Conservation (phyloP, 352 stramenopile genomes). For the Phytophthora europaea region DNA sequence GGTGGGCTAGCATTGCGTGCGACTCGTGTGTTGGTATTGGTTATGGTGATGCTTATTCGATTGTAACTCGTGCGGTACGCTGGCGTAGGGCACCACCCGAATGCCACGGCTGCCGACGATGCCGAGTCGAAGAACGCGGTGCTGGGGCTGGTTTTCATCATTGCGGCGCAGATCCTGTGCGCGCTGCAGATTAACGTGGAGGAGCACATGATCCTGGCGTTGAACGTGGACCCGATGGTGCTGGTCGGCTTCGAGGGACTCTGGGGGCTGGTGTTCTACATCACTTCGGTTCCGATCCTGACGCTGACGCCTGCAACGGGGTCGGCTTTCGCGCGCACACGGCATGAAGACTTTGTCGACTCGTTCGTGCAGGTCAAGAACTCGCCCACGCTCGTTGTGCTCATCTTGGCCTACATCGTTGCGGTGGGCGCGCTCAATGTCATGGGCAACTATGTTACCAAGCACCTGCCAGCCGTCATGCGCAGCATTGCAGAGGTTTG, state of each 20-base stretch:
- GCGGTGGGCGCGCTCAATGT: conserved; percentile 86
- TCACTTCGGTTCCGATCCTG: conserved; percentile 75
- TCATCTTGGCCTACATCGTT: conserved; percentile 75
- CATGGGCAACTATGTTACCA: conserved; percentile 88
- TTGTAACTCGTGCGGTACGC: no score
- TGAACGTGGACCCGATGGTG: conserved; percentile 90
- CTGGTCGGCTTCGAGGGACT: conserved; percentile 90
- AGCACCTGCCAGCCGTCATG: conserved; percentile 87
- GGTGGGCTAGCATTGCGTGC: no score
- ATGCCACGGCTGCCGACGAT: conserved; percentile 21
- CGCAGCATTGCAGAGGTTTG: conserved; percentile 76
- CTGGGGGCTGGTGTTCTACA: conserved; percentile 88
- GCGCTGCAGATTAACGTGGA: conserved; percentile 92
- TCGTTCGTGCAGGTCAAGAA: conserved; percentile 81
- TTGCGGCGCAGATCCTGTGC: conserved; percentile 82
- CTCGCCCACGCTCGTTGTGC: conserved; percentile 63
- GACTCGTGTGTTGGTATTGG: no score
- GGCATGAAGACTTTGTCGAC: conserved; percentile 87
- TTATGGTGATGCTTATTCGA: no score
- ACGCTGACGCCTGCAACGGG: conserved; percentile 59
- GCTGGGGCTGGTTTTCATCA: conserved; percentile 81
- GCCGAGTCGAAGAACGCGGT: conserved; percentile 56
- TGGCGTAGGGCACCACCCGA: conserved; percentile 50
- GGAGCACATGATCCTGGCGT: conserved; percentile 87
- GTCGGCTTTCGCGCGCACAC: conserved; percentile 73